Conservation (phyloP, 352 stramenopile genomes). For the Thraustochytrium sp. region DNA sequence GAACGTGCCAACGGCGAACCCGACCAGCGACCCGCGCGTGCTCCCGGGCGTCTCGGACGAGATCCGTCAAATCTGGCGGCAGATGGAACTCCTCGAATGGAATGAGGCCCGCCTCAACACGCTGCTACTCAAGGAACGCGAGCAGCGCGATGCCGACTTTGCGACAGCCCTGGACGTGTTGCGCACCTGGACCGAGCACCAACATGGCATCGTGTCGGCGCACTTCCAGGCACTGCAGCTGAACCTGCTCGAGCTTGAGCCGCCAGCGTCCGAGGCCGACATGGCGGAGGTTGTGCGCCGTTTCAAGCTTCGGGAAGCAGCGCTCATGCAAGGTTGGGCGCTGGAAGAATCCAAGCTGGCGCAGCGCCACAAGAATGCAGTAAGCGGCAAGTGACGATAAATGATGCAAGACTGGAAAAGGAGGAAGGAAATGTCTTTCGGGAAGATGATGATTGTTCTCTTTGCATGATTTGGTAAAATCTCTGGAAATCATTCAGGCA, state of each 20-base stretch:
- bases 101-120: not conserved
- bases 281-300: not conserved
- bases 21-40: not conserved
- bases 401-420: too few species aligned
- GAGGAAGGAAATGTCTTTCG: too few species aligned
- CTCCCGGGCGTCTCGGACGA: not conserved
- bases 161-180: not conserved
- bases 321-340: not conserved
- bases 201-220: not conserved
- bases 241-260: not conserved
- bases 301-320: not conserved
- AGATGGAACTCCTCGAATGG: constrained; percentile 15
- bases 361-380: too few species aligned
- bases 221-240: constrained; percentile 1
- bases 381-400: too few species aligned
- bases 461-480: too few species aligned
- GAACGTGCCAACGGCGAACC: not conserved
- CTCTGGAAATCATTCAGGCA: too few species aligned
- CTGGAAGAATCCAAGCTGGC: too few species aligned
- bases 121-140: not conserved
- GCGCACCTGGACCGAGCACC: not conserved
- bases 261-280: not conserved
- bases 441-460: too few species aligned
- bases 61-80: not conserved
- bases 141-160: not conserved